Evolutionary conservation across 352 stramenopile species (phyloP).

Genomic region (Phytophthora aleatoria): DNA sequence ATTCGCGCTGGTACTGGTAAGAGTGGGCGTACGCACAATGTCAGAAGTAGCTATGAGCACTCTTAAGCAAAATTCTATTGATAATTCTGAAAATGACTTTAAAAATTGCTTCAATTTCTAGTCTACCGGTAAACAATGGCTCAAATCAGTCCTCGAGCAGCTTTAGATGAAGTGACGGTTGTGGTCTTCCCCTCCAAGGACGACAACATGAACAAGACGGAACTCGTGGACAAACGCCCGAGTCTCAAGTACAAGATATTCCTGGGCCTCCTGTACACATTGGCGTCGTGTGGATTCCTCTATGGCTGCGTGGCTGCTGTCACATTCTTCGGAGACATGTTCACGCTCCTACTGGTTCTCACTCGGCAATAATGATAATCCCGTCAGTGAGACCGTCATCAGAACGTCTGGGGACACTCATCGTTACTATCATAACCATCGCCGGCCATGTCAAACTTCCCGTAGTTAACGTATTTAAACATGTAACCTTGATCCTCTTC

Average conservation of each 20-base stretch:
- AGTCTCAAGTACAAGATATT: conserved; percentile 7
- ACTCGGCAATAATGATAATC: not conserved
- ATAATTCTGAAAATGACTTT: too few relatives aligned
- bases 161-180: conserved; percentile 15
- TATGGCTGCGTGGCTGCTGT: conserved; percentile 8
- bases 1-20: too few relatives aligned
- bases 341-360: conserved; percentile 21
- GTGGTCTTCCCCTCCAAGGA: conserved; percentile 18
- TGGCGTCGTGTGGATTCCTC: conserved; percentile 6
- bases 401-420: not conserved
- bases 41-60: too few relatives aligned
- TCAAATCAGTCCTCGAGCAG: conserved; percentile 12
- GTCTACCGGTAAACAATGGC: conserved; percentile 17
- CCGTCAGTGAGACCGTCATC: not conserved
- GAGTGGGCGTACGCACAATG: too few relatives aligned
- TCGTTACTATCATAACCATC: not conserved
- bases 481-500: not conserved
- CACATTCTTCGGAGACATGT: conserved; percentile 20
- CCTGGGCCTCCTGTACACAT: conserved; percentile 12
- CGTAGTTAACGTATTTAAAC: not conserved
- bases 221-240: conserved; percentile 2
- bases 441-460: not conserved
- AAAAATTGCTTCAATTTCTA: too few relatives aligned
- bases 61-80: too few relatives aligned
- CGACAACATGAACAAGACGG: conserved; percentile 1